These are phyloP conservation scores for Pichia sp. DNA, from an alignment of 1,139 yeast genomes.

Conservation along the genomic window DNA sequence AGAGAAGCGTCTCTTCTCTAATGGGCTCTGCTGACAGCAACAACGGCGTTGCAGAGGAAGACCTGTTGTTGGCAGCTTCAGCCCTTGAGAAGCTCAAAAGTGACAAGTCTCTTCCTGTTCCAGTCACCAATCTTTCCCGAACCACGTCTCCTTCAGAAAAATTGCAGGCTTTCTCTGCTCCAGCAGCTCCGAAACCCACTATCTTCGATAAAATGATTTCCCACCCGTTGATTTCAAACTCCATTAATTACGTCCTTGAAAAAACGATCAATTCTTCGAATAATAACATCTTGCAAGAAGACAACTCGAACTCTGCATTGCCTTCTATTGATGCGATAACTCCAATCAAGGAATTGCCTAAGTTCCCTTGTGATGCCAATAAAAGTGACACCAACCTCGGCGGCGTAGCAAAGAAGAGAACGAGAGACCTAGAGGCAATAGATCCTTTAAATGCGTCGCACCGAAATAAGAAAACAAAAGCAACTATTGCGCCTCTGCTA, in stretches of 20 bases:
- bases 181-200: constrained; percentile 13
- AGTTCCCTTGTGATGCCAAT: not conserved
- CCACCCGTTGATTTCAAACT: constrained; percentile 33
- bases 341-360: not conserved
- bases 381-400: not conserved
- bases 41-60: constrained; percentile 31
- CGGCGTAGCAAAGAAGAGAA: not conserved
- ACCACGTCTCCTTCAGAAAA: not conserved
- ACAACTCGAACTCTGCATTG: not conserved
- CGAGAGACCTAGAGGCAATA: not conserved
- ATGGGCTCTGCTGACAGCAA: not conserved
- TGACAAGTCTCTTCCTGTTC: constrained; percentile 3
- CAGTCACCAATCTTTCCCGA: not conserved
- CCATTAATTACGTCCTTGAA: constrained; percentile 33
- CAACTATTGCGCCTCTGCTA: not conserved
- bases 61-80: constrained; percentile 24
- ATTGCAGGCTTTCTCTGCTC: not conserved
- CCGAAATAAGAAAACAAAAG: not conserved
- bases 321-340: not conserved
- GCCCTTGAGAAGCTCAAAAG: constrained; percentile 24
- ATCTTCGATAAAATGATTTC: constrained; percentile 33
- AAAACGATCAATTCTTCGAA: constrained; percentile 30
- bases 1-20: not conserved
- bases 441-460: not conserved
- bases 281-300: constrained; percentile 17